Evolutionary conservation across 2,329 filamentous ascomycete species (phyloP).

Genomic region (Ceratocystis colombiana): DNA sequence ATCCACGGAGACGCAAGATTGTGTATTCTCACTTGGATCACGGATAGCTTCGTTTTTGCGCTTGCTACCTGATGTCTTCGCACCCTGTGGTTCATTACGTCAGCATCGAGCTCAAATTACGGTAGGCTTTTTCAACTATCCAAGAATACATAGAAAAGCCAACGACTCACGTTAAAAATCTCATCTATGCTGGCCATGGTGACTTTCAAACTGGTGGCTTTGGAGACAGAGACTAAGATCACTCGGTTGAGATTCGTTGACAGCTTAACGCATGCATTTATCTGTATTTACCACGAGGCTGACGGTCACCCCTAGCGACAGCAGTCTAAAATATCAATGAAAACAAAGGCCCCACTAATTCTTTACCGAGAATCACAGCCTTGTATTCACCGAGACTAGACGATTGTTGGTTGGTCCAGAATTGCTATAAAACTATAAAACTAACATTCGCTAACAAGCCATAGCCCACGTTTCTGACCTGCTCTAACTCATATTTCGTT

Average conservation of each 20-base stretch:
- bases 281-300: background rate
- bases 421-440: too few species aligned
- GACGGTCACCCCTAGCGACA: background rate
- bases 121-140: background rate
- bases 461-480: background rate
- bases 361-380: conserved; percentile 10
- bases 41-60: conserved; percentile 52
- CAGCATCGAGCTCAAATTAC: background rate
- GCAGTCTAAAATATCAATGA: background rate
- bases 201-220: background rate
- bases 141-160: background rate
- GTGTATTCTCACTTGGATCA: conserved; percentile 45
- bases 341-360: background rate
- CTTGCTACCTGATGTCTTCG: conserved; percentile 39
- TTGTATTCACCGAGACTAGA: conserved; percentile 7
- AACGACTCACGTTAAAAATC: conserved; percentile 42
- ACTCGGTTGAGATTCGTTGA: too few species aligned
- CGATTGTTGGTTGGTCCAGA: background rate
- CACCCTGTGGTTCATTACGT: conserved; percentile 18
- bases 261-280: too few species aligned
- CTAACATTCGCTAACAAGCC: background rate
- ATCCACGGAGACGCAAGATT: too few species aligned
- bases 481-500: too few species aligned
- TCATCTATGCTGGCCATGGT: conserved; percentile 50
- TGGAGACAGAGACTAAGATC: background rate